Conservation (phyloP, 2,329 filamentous ascomycete genomes). For the Calonectria fujianensis region DNA sequence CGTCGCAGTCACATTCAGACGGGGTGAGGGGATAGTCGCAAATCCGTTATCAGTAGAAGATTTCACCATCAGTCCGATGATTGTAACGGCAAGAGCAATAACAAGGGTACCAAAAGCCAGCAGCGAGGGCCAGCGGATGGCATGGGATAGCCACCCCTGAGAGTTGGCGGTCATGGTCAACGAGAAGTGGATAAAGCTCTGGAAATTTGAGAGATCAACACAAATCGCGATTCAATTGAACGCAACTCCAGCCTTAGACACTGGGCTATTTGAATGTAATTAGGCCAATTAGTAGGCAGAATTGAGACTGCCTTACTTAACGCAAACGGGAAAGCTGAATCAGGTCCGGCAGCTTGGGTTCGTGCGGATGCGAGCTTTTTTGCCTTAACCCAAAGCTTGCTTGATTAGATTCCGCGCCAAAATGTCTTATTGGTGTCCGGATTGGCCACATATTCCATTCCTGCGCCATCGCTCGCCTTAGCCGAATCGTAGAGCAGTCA, state of each 20-base stretch:
- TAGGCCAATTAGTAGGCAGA: neutral
- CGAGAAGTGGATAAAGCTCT: too few relatives aligned
- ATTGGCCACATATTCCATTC: neutral
- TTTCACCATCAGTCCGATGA: neutral
- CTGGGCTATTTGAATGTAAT: neutral
- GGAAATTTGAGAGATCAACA: too few relatives aligned
- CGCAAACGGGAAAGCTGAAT: neutral
- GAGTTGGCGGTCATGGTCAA: neutral
- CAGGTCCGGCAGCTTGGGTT: too few relatives aligned
- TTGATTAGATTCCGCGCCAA: neutral
- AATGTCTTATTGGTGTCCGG: too few relatives aligned
- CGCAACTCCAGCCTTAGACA: neutral
- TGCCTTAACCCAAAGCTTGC: neutral
- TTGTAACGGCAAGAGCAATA: neutral
- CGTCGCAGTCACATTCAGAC: neutral
- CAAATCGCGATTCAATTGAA: neutral
- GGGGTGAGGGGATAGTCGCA: neutral
- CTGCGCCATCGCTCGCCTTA: neutral
- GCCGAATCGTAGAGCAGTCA: neutral
- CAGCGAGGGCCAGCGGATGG: neutral
- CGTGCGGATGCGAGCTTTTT: neutral
- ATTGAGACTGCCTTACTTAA: neutral
- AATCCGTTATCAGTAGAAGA: neutral
- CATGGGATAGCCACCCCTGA: neutral
- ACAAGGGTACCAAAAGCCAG: neutral